Percentiles rank a stretch among this genome's conserved stretches.
Evolutionary conservation across 169 alveolate genomes (phyloP).

Genomic region (Perkinsus chesapeaki): DNA sequence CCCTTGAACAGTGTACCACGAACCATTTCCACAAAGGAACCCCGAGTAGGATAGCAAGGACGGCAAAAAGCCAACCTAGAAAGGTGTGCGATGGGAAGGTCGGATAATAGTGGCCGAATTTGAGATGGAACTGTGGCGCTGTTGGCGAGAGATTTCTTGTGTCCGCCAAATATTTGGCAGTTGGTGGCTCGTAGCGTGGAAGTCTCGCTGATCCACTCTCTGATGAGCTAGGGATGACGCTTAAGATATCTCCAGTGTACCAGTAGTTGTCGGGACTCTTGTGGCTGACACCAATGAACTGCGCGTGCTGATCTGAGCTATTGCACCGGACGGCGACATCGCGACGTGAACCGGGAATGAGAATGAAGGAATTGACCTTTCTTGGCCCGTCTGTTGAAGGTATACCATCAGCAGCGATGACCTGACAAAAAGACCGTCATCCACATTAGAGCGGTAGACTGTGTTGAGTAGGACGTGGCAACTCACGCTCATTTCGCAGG

Average conservation of each 20-base stretch:
- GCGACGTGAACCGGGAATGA: background rate
- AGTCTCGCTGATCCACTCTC: background rate
- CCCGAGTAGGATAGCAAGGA: background rate
- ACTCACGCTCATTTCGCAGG: background rate
- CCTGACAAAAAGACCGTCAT: too few relatives aligned
- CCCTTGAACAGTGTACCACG: background rate
- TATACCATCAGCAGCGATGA: background rate
- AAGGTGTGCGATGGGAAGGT: background rate
- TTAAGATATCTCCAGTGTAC: background rate
- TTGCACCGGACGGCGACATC: background rate
- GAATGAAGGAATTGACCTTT: background rate
- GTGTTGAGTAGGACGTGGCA: background rate
- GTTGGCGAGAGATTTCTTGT: background rate
- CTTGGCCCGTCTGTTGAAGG: background rate
- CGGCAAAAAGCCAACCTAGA: background rate
- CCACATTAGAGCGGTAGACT: too few relatives aligned
- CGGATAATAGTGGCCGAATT: background rate
- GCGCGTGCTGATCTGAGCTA: background rate
- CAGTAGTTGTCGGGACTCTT: background rate
- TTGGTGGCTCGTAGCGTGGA: background rate
- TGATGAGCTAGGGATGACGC: background rate
- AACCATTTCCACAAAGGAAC: background rate
- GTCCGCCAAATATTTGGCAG: background rate
- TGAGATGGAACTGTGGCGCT: background rate
- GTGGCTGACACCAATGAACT: background rate